A percentile compares a stretch with the other conserved stretches of the same genome.
phyloP scores from a whole-genome alignment of 805 yeast genomes.

The Wickerhamomyces pijperi region DNA sequence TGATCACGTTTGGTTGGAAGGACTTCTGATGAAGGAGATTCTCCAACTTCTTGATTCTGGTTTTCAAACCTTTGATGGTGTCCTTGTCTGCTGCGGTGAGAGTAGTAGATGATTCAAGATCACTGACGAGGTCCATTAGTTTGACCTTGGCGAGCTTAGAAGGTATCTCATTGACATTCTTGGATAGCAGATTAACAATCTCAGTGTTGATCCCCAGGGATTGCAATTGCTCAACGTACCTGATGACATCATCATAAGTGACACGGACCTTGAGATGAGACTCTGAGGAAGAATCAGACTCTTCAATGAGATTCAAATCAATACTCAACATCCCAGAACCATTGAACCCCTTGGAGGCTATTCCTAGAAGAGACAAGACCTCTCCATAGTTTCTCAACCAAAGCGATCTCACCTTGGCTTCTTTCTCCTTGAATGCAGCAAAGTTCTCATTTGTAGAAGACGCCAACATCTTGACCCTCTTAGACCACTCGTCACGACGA shows the following conservation, averaged over 20 bases:
- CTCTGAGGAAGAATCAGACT: neutral
- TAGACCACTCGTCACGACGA: constrained; percentile 47
- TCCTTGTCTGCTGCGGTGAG: constrained; percentile 16
- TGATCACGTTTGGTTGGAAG: constrained; percentile 37
- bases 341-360: constrained; percentile 13
- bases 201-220: constrained; percentile 20
- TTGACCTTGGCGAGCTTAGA: constrained; percentile 15
- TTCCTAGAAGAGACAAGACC: constrained; percentile 26
- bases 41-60: constrained; percentile 68
- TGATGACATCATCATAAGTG: constrained; percentile 20
- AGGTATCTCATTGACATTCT: constrained; percentile 25
- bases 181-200: constrained; percentile 24
- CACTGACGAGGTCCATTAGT: constrained; percentile 1
- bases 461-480: constrained; percentile 15
- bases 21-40: constrained; percentile 66
- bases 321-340: constrained; percentile 9
- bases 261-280: neutral
- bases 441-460: constrained; percentile 43
- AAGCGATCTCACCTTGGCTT: constrained; percentile 37
- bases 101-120: neutral
- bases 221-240: constrained; percentile 27
- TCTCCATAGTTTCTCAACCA: constrained; percentile 59
- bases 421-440: constrained; percentile 46
- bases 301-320: constrained; percentile 10
- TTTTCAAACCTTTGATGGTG: constrained; percentile 50